Evolutionary conservation across 176 grass and related monocot genomes (phyloP).

Genomic region (Oropetium thomaeum): DNA sequence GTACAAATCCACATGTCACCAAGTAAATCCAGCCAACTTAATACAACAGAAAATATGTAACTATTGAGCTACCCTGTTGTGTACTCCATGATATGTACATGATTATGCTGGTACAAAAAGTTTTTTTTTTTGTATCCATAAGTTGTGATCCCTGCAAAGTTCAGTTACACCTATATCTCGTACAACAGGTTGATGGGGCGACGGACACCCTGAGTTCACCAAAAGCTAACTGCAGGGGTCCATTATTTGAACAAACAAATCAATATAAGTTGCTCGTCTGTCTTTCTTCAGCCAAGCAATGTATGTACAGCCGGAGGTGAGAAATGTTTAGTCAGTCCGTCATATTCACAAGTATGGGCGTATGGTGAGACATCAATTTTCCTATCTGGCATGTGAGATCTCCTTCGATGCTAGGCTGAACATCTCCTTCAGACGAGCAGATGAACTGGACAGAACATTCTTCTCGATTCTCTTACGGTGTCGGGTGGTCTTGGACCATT

Average conservation of each 20-base stretch:
- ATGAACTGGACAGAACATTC: constrained; percentile 76
- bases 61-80: background rate
- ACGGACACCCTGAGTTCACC: constrained; percentile 3
- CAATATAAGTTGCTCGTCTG: background rate
- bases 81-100: constrained; percentile 11
- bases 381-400: constrained; percentile 32
- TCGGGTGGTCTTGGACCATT: constrained; percentile 76
- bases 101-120: background rate
- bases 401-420: constrained; percentile 63
- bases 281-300: constrained; percentile 25
- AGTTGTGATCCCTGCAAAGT: background rate
- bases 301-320: constrained; percentile 18
- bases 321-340: constrained; percentile 20
- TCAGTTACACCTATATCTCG: background rate
- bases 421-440: constrained; percentile 69
- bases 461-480: constrained; percentile 84
- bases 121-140: constrained; percentile 7
- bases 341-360: constrained; percentile 28
- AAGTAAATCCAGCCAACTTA: constrained; percentile 1
- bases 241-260: constrained; percentile 26
- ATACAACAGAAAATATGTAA: background rate
- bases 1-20: constrained; percentile 7
- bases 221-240: background rate
- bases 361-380: background rate
- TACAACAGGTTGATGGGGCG: background rate